phyloP scores from a whole-genome alignment of 345 rosid genomes.

The Brassica juncea region DNA sequence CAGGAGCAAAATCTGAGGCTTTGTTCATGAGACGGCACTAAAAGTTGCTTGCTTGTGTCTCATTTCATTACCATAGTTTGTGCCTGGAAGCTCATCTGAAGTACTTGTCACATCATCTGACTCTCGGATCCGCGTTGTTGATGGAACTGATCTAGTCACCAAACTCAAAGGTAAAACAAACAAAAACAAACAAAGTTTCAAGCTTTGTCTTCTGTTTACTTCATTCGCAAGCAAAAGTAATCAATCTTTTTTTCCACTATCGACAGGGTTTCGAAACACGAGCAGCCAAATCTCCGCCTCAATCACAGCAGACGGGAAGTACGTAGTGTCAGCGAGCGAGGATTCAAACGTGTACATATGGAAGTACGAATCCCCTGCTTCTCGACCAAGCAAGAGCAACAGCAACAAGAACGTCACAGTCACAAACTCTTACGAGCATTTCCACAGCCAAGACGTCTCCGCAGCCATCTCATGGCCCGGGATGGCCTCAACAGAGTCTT shows the following conservation, averaged over 20 bases:
- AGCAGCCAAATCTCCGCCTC: slow-evolving; percentile 91
- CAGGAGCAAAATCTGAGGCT: not conserved
- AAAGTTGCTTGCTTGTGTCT: slow-evolving; percentile 29
- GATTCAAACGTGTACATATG: slow-evolving; percentile 92
- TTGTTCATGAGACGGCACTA: slow-evolving; percentile 21
- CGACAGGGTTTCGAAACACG: slow-evolving; percentile 85
- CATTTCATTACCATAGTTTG: slow-evolving; percentile 60
- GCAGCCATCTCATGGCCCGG: slow-evolving; percentile 96
- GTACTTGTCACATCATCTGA: slow-evolving; percentile 94
- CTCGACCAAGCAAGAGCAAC: slow-evolving; percentile 73
- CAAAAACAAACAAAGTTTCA: slow-evolving; percentile 14
- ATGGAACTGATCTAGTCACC: slow-evolving; percentile 76
- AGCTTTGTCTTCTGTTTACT: not conserved
- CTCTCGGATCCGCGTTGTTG: slow-evolving; percentile 84
- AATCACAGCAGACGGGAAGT: slow-evolving; percentile 76
- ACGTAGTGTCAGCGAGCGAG: slow-evolving; percentile 89
- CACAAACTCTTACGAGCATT: slow-evolving; percentile 77
- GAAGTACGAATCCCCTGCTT: slow-evolving; percentile 81
- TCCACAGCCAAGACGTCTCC: slow-evolving; percentile 86
- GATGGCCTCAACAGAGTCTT: slow-evolving; percentile 30
- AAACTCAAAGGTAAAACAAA: slow-evolving; percentile 80
- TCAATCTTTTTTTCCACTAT: not conserved
- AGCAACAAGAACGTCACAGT: slow-evolving; percentile 61
- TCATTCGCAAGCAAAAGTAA: not conserved
- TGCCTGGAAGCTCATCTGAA: slow-evolving; percentile 88